Base-by-base conservation (phyloP, 345 rosid genomes). In the Physaria fendleri region DNA sequence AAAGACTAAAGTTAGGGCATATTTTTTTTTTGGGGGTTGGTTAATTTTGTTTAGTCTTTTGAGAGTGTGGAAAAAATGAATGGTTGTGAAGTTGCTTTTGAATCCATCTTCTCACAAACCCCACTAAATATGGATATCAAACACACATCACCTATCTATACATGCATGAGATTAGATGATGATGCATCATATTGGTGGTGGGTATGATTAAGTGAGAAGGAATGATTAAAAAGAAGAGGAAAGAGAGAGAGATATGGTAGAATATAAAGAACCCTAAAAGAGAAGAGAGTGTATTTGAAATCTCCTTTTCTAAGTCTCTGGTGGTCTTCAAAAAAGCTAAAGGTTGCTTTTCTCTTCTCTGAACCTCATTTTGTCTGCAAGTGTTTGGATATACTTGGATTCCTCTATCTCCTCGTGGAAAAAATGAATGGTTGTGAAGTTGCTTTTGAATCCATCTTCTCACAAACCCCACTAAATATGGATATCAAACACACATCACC, bases 231-330 rank as follows among this genome's bases (percentile, higher is more conserved):
- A 30, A 45, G 41, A 32, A 47, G 65, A 35, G 29, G 72, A 57
- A 56, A 55, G 69, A 46, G 46, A 62, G 21, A 30, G n/a, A n/a
- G n/a, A n/a, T n/a, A n/a, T n/a, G n/a, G n/a, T n/a, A n/a, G n/a
- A 30, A 18, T 27, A 43, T 22, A 74, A 74, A 46, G 70, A 78
- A 68, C 73, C 81, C 73, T 76, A 56, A 70, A 70, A 63, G 46
- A 62, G 45, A 64, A 69, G 74, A 70, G 69, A 62, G 52, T 65
- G 77, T 66, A 59, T 78, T 77, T 80, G 83, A 79, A 78, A 76
- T 71, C 74, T 79, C 83, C 77, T 81, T 86, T 83, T 81, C 83
- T 79, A 77, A 77, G 87, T 80, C 84, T 80, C 84, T 71, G 69
- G 69, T 71, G 65, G 75, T 71, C 75, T 42, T 64, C n/a, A 34